Conservation (phyloP, 2,329 filamentous ascomycete species). For the Penicillium sp. region DNA sequence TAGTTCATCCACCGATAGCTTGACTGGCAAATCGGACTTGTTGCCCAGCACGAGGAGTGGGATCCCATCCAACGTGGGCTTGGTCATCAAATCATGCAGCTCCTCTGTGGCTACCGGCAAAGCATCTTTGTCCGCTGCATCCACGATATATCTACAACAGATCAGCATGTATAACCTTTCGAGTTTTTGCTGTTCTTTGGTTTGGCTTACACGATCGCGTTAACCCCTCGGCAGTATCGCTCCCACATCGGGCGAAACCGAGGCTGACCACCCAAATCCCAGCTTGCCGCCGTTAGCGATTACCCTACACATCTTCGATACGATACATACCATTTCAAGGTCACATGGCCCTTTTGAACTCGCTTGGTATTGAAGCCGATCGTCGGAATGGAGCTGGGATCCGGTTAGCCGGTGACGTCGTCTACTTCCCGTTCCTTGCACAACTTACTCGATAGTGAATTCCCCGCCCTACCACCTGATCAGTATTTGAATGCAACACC, state of each 20-base stretch:
- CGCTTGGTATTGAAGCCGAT: conserved; percentile 99
- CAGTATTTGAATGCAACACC: conserved; percentile 12
- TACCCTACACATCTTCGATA: background rate
- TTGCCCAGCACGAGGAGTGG: conserved; percentile 93
- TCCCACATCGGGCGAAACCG: conserved; percentile 99
- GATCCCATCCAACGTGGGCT: conserved; percentile 82
- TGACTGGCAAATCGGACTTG: conserved; percentile 92
- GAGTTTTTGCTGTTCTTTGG: conserved; percentile 1
- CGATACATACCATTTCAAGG: conserved; percentile 77
- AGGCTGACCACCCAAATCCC: conserved; percentile 96
- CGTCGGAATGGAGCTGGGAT: conserved; percentile 86
- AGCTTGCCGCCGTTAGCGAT: conserved; percentile 51
- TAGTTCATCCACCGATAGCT: conserved; percentile 88
- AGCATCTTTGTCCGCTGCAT: conserved; percentile 81
- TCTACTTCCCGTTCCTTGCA: background rate
- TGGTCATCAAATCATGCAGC: conserved; percentile 83
- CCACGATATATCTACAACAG: conserved; percentile 78
- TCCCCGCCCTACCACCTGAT: conserved; percentile 74
- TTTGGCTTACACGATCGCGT: conserved; percentile 77
- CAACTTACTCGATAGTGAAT: conserved; percentile 94
- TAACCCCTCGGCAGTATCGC: conserved; percentile 94
- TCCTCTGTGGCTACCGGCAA: conserved; percentile 87
- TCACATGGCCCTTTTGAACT: conserved; percentile 96
- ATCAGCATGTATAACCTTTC: background rate
- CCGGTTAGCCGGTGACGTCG: background rate